Base-by-base conservation (phyloP, 1,139 yeast genomes). In the Kodamaea fungicola region DNA sequence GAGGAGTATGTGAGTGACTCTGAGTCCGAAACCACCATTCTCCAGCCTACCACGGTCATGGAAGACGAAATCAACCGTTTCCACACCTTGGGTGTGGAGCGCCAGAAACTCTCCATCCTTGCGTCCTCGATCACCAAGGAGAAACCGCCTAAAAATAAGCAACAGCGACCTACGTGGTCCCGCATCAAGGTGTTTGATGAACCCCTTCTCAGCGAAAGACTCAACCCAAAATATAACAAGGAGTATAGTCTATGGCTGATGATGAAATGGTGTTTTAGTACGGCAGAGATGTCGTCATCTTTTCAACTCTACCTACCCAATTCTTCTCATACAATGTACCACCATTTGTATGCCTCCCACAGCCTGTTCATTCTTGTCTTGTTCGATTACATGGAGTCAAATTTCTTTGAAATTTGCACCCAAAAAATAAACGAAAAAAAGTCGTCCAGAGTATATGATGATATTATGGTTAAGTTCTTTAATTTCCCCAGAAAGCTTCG, bases 231-330 rank as follows among this genome's bases (percentile, higher is more conserved):
- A 4, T 33, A 41, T 3, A 47, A 49, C 23, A 24, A 40, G 4
- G 45, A 43, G 4, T 67, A 60, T 43, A 50, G 46, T 32, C 7
- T 66, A 8, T 65, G 71, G 72, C 41, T 48, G 7, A 42, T 67
- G 31, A 40, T 64, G 6, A 56, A 59, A 35, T 67, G 72, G 72
- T 44, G 61, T 2, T 63, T 64, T 35, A 54, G 54, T 42, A 67
- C 73, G 48, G 64, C 67, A 8, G 59, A 59, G 12, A 41, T 44
- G 34, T 51, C 61, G 4, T 30, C 37, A 5, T 19, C 23, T 31
- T 48, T 50, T 29, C 60, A 51, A 36, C 32, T 22, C 8, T 32
- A 34, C n/a, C 42, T 44, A 13, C 42, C 48, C 32, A 49, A 56
- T 34, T 49, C 60, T 6, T 30, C 44, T 6, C 43, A 40, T 32